These are phyloP conservation scores for Aspergillus luchuensis DNA, from an alignment of 2,329 filamentous ascomycete genomes.

Conservation along the genomic window DNA sequence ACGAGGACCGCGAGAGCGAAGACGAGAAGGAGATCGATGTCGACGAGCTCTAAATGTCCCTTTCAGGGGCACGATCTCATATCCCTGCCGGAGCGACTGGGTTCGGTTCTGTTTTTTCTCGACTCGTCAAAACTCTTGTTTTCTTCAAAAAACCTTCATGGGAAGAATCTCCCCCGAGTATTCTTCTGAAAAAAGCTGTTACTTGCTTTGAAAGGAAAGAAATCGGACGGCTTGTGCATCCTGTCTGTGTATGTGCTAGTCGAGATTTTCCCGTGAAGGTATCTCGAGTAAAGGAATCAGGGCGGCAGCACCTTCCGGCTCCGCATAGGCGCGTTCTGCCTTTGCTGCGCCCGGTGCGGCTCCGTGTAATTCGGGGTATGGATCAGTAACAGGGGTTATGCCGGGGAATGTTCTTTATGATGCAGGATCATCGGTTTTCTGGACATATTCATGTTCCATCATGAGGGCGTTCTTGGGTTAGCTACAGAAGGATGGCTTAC, in stretches of 20 bases:
- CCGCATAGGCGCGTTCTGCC: constrained; percentile 15
- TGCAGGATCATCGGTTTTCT: constrained; percentile 15
- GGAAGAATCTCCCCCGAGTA: constrained; percentile 3
- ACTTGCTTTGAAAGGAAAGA: constrained; percentile 2
- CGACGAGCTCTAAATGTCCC: constrained; percentile 78
- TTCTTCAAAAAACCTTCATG: constrained; percentile 1
- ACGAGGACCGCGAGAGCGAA: constrained; percentile 76
- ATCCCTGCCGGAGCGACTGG: constrained; percentile 32
- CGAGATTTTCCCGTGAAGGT: constrained; percentile 8
- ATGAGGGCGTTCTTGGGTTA: constrained; percentile 22
- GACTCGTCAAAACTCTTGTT: constrained; percentile 16
- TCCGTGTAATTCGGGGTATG: constrained; percentile 27
- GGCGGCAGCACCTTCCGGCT: constrained; percentile 18
- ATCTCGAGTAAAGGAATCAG: constrained; percentile 14
- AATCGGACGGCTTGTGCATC: constrained; percentile 6
- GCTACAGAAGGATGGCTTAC: constrained; percentile 33
- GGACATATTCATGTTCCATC: constrained; percentile 20
- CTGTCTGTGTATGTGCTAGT: constrained; percentile 1
- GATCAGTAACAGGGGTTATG: constrained; percentile 28
- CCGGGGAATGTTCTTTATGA: constrained; percentile 13
- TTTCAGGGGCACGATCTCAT: constrained; percentile 27
- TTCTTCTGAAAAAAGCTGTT: constrained; percentile 8
- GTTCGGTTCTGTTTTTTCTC: constrained; percentile 19
- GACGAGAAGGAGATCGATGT: constrained; percentile 84
- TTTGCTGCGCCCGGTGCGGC: constrained; percentile 20